Base-by-base conservation (phyloP, 1,284 basidiomycete genomes). In the Stereum hirsutum region DNA sequence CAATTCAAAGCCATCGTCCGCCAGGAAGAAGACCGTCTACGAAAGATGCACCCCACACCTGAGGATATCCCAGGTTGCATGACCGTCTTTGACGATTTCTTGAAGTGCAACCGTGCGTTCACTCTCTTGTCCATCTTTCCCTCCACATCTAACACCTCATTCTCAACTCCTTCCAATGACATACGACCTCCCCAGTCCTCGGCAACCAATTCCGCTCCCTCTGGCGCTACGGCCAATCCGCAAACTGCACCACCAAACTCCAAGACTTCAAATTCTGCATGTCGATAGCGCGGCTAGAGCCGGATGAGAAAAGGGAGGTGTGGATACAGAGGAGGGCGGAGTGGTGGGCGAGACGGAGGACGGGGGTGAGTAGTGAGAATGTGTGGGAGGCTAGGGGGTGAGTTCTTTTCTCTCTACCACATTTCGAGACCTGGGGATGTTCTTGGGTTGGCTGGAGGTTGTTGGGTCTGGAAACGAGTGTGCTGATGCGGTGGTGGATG, bases 261-360 rank as follows among this genome's bases (percentile, higher is more conserved):
- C 83, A 92, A 51, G 93, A 96, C 55, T 95, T 95, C 74, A 97
- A 97, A 65, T 96, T 89, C 64, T 99, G 95, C 65, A 69, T 97
- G 68, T 86, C 81, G 46, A 67, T 87, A 50, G 94, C 93, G 60
- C 72, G 76, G 20, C 68, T 89, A 61, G 74, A 83, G 39, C 76
- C 78, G 8, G 90, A 94, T 44, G 76, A 82, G 55, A 78, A 78
- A 55, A 74, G 87, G 21, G 76, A 88, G 43, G 75, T 77, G 6
- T 99, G 92, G 92, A 81, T 98, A 44, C 70, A 71, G 37, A 70
- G 88, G 20, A 72, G 87, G 37, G 94, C 94, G 0, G 90, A 96
- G 58, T 91, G 87, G 86, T 94, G 89, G 88, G 92, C 93, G 2
- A 66, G 71, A 27, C 67, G 89, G 39, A 66, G 92, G 39, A 59